Conservation (phyloP, 192 early-diverging fungal genomes). For the Podila epicladia region DNA sequence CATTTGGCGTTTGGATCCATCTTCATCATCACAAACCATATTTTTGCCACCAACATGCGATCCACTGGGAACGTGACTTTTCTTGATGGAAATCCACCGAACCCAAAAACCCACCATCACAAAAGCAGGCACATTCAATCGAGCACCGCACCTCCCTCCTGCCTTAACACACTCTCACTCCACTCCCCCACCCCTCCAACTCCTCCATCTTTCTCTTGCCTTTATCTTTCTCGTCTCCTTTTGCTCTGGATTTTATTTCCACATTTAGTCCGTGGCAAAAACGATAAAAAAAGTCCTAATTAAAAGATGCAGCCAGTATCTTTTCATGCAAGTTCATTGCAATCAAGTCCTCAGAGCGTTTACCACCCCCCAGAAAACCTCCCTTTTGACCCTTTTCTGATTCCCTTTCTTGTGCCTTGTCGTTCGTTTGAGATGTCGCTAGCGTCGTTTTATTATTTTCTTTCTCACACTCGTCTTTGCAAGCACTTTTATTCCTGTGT, state of each 20-base stretch:
- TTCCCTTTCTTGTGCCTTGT: too few species aligned
- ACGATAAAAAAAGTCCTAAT: slow-evolving; percentile 2
- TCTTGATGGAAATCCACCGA: background rate
- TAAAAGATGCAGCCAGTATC: too few species aligned
- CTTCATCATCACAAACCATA: too few species aligned
- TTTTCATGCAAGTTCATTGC: too few species aligned
- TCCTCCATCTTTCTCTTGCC: background rate
- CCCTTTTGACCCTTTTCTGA: too few species aligned
- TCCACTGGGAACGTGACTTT: background rate
- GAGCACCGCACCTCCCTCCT: background rate
- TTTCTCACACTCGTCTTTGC: background rate
- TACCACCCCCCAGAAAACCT: too few species aligned
- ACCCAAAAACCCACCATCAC: background rate
- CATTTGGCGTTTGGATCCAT: background rate
- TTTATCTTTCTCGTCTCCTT: background rate
- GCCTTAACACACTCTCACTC: background rate
- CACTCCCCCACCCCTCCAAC: background rate
- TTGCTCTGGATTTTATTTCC: background rate
- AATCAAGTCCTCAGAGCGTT: too few species aligned
- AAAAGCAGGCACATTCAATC: too few species aligned
- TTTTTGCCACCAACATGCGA: too few species aligned
- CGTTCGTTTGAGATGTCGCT: too few species aligned
- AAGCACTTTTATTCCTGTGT: background rate
- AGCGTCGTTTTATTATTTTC: background rate
- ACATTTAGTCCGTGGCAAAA: background rate